Percentiles rank a stretch among this genome's conserved stretches.
Conservation (phyloP, 202 grass and related monocot genomes). For the Eragrostis tef region DNA sequence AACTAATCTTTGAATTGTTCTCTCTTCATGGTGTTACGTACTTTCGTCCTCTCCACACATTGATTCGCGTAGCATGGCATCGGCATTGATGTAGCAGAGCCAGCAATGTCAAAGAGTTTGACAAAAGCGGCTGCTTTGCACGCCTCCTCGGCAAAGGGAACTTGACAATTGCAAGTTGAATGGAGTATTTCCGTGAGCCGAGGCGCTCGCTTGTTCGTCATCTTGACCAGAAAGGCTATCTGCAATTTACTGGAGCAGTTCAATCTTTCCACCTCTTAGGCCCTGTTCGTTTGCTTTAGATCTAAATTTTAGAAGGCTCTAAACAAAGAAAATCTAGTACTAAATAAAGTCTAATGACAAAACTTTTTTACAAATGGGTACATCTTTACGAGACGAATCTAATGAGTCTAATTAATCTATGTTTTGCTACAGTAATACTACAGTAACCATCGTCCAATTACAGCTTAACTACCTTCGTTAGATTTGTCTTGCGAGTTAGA, state of each 20-base stretch:
- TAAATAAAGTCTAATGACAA: no score
- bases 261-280: neutral
- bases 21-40: neutral
- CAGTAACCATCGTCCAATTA: no score
- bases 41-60: neutral
- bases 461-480: no score
- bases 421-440: no score
- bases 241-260: neutral
- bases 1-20: conserved; percentile 45
- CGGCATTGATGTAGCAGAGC: conserved; percentile 5
- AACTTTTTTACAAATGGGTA: no score
- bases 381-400: no score
- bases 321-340: no score
- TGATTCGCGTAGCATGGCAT: conserved; percentile 11
- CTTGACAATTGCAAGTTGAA: conserved; percentile 24
- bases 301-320: no score
- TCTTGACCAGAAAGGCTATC: neutral
- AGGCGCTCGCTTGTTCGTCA: conserved; percentile 10
- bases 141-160: conserved; percentile 41
- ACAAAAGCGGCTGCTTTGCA: conserved; percentile 48
- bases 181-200: conserved; percentile 32
- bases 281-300: no score
- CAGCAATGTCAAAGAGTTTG: conserved; percentile 50
- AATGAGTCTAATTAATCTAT: no score
- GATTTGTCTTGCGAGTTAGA: no score